phyloP scores from a whole-genome alignment of 306 rosid genomes.

The Cucurbita pepo region DNA sequence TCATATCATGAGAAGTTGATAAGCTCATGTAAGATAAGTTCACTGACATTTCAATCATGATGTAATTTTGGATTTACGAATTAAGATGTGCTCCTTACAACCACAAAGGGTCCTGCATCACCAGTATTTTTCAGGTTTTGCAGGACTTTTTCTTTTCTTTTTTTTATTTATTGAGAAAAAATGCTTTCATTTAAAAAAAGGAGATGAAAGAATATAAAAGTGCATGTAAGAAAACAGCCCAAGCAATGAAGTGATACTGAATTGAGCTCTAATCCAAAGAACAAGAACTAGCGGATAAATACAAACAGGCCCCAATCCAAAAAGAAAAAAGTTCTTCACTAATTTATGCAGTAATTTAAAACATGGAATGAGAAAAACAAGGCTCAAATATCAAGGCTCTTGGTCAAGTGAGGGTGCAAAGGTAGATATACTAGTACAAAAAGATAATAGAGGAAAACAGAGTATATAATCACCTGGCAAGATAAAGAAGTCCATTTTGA shows the following conservation, averaged over 20 bases:
- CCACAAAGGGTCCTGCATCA: neutral
- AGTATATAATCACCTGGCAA: conserved; percentile 54
- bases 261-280: neutral
- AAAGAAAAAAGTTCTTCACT: neutral
- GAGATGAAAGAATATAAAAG: neutral
- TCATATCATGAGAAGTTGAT: neutral
- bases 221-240: neutral
- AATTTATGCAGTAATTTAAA: neutral
- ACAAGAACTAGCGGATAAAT: neutral
- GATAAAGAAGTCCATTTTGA: conserved; percentile 88
- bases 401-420: neutral
- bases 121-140: neutral
- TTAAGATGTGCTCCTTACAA: neutral
- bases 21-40: too few species aligned
- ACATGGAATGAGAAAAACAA: neutral
- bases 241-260: neutral
- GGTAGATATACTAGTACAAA: neutral
- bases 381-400: neutral
- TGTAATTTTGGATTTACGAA: too few species aligned
- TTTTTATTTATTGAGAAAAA: neutral
- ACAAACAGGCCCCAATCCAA: neutral
- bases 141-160: neutral
- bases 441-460: conserved; percentile 4
- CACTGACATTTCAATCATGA: too few species aligned
- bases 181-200: neutral